Conservation (phyloP, 1,284 basidiomycete genomes). For the Naganishia cerealis region DNA sequence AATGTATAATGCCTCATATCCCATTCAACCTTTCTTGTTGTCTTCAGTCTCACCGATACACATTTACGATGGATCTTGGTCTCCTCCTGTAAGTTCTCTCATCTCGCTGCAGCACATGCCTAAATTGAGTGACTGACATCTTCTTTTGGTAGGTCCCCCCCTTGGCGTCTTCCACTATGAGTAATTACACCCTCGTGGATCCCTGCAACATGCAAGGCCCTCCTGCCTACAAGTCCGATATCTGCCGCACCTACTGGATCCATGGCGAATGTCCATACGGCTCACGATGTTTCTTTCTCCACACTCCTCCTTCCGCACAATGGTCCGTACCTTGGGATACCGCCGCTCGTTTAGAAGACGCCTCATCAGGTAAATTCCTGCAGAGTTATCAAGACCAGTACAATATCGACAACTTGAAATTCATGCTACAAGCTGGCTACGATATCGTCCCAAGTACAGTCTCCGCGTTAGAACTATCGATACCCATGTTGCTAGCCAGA, state of each 20-base stretch:
- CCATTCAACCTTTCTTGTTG: background rate
- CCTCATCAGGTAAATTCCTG: background rate
- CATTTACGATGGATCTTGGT: background rate
- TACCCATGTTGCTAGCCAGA: background rate
- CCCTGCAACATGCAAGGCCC: background rate
- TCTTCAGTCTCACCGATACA: background rate
- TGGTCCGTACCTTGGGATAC: constrained; percentile 7
- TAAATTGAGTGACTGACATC: background rate
- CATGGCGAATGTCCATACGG: constrained; percentile 13
- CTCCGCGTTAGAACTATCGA: background rate
- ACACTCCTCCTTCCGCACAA: constrained; percentile 15
- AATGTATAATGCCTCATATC: background rate
- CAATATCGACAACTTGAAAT: constrained; percentile 9
- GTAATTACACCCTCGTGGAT: background rate
- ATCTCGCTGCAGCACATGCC: background rate
- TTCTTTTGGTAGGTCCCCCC: background rate
- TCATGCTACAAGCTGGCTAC: constrained; percentile 9
- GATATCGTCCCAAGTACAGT: constrained; percentile 11
- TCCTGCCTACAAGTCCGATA: constrained; percentile 24
- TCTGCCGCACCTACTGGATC: constrained; percentile 27
- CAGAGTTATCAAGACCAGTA: constrained; percentile 17
- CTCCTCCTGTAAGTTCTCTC: background rate
- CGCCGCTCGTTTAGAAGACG: constrained; percentile 9
- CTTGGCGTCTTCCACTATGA: background rate
- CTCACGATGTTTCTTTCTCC: constrained; percentile 20